Conservation (phyloP, 2,329 filamentous ascomycete species). For the Fusarium pseudograminearum region DNA sequence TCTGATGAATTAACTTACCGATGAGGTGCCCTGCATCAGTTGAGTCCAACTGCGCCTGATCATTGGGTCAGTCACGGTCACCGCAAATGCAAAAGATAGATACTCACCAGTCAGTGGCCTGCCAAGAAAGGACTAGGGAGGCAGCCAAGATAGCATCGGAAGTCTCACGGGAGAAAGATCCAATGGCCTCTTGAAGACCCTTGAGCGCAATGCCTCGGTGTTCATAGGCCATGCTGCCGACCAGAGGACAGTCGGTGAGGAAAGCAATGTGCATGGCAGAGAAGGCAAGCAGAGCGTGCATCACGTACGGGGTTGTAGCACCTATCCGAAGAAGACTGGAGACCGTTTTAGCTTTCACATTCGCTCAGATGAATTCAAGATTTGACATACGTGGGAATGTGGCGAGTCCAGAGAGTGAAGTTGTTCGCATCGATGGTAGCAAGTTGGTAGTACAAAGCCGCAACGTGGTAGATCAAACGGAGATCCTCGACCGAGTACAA, state of each 20-base stretch:
- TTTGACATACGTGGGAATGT: conserved; percentile 85
- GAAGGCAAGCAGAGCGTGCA: conserved; percentile 91
- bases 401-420: conserved; percentile 92
- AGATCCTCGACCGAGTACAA: conserved; percentile 82
- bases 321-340: conserved; percentile 75
- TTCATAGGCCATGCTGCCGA: conserved; percentile 88
- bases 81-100: not conserved
- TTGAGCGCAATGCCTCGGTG: conserved; percentile 88
- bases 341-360: conserved; percentile 27
- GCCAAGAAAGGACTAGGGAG: conserved; percentile 93
- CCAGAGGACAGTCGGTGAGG: conserved; percentile 85
- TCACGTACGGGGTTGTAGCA: conserved; percentile 85
- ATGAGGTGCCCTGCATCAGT: conserved; percentile 90
- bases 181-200: conserved; percentile 88
- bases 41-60: conserved; percentile 91
- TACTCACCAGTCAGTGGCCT: conserved; percentile 91
- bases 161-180: conserved; percentile 84
- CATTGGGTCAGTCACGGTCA: conserved; percentile 49
- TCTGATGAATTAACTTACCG: conserved; percentile 67
- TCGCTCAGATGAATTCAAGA: not conserved
- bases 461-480: conserved; percentile 90
- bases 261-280: conserved; percentile 96
- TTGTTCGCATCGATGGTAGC: conserved; percentile 80
- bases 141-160: conserved; percentile 93
- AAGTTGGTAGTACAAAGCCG: conserved; percentile 86